Percentiles rank a stretch among this genome's conserved stretches.
Conservation (phyloP, 805 yeast species). For the Candida maris region DNA sequence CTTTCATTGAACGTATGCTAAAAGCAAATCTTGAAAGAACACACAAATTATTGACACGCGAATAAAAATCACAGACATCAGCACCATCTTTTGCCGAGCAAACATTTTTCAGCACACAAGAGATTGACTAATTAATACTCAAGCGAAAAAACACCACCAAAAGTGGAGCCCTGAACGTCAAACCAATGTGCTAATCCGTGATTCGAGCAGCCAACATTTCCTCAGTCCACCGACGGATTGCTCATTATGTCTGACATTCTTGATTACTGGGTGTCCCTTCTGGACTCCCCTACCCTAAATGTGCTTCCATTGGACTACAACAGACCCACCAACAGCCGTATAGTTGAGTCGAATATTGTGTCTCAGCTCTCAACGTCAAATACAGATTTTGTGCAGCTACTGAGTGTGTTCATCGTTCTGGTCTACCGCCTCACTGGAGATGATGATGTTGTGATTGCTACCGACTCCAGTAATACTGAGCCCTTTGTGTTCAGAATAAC, state of each 20-base stretch:
- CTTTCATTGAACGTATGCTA: no score
- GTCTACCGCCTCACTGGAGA: constrained; percentile 86
- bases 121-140: no score
- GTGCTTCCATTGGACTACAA: constrained; percentile 85
- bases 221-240: no score
- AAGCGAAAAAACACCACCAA: no score
- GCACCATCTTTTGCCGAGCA: no score
- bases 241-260: constrained; percentile 25
- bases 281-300: constrained; percentile 81
- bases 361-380: constrained; percentile 26
- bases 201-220: no score
- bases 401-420: constrained; percentile 67
- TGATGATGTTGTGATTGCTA: constrained; percentile 88
- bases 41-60: no score
- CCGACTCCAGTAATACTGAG: constrained; percentile 44
- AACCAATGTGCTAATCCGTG: no score
- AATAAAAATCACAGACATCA: no score
- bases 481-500: constrained; percentile 62
- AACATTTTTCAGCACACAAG: no score
- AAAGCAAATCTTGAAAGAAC: no score
- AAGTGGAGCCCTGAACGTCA: no score
- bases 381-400: constrained; percentile 45
- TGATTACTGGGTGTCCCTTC: constrained; percentile 58
- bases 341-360: constrained; percentile 56
- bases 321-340: constrained; percentile 65